phyloP scores from a whole-genome alignment of 352 stramenopile genomes.

The Pythium oligandrum region DNA sequence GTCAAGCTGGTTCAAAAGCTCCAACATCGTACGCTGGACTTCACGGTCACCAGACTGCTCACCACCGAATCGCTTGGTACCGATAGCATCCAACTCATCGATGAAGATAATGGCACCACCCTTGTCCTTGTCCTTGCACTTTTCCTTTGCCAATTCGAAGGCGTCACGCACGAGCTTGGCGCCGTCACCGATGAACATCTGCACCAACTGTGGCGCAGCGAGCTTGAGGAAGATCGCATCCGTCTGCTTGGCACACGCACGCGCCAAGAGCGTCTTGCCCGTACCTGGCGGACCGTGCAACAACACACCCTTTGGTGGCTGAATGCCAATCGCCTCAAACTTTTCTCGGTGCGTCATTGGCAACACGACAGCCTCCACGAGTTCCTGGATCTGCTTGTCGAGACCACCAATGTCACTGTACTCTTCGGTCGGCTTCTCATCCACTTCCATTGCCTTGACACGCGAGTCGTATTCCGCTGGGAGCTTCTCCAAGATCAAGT shows the following conservation, averaged over 20 bases:
- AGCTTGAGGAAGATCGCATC: conserved; percentile 99
- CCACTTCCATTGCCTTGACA: conserved; percentile 98
- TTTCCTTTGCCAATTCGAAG: conserved; percentile 95
- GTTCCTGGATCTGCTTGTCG: conserved; percentile 99
- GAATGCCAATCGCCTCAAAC: conserved; percentile 96
- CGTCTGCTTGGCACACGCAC: conserved; percentile 97
- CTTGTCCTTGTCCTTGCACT: conserved; percentile 86
- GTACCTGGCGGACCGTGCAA: conserved; percentile 96
- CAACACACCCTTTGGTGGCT: conserved; percentile 96
- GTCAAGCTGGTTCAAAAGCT: conserved; percentile 98
- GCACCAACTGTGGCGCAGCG: conserved; percentile 95
- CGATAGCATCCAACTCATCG: conserved; percentile 98
- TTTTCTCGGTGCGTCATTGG: conserved; percentile 98
- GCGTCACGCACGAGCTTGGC: conserved; percentile 97
- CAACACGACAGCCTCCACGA: conserved; percentile 97
- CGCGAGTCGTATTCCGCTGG: conserved; percentile 97
- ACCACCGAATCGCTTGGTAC: conserved; percentile 97
- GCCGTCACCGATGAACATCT: conserved; percentile 99
- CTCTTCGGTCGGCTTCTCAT: conserved; percentile 92
- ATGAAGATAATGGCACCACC: conserved; percentile 99
- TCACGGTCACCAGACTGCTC: conserved; percentile 93
- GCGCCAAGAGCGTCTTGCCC: conserved; percentile 97
- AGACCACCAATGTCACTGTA: conserved; percentile 96
- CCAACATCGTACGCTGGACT: conserved; percentile 98
- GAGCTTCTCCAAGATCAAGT: conserved; percentile 98